Evolutionary conservation across 768 basidiomycete genomes (phyloP).

Genomic region (Glaciozyma martinii): DNA sequence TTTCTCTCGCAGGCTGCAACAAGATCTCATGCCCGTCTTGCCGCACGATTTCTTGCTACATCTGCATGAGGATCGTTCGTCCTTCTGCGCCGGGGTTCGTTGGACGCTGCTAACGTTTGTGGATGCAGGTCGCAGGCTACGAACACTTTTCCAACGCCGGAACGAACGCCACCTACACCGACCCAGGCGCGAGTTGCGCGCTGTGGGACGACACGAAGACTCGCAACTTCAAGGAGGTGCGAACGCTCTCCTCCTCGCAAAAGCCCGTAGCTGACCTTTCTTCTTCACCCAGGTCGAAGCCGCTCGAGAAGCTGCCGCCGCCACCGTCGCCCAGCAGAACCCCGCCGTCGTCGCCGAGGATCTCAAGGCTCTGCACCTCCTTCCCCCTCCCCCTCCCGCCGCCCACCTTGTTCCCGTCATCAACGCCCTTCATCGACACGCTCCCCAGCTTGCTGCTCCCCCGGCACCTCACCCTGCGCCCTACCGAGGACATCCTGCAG

Average conservation of each 20-base stretch:
- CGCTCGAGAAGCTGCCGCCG: slow-evolving; percentile 24
- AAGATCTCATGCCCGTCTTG: slow-evolving; percentile 37
- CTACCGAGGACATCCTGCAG: background rate
- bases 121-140: slow-evolving; percentile 19
- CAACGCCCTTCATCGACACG: background rate
- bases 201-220: slow-evolving; percentile 17
- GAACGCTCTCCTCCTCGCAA: background rate
- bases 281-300: slow-evolving; percentile 19
- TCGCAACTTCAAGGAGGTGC: slow-evolving; percentile 18
- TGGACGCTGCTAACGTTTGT: background rate
- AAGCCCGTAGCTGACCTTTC: background rate
- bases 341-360: slow-evolving; percentile 23
- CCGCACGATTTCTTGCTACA: slow-evolving; percentile 38
- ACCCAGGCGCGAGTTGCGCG: background rate
- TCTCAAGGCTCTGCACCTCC: slow-evolving; percentile 20
- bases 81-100: background rate
- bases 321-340: slow-evolving; percentile 10
- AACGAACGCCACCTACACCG: background rate
- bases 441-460: background rate
- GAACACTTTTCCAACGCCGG: slow-evolving; percentile 20
- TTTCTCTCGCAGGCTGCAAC: slow-evolving; percentile 31
- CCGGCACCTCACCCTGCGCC: background rate
- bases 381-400: background rate
- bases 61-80: slow-evolving; percentile 32
- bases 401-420: background rate